Base-by-base conservation (phyloP, 345 rosid species). In the rapeseed (Brassica napus) region DNA sequence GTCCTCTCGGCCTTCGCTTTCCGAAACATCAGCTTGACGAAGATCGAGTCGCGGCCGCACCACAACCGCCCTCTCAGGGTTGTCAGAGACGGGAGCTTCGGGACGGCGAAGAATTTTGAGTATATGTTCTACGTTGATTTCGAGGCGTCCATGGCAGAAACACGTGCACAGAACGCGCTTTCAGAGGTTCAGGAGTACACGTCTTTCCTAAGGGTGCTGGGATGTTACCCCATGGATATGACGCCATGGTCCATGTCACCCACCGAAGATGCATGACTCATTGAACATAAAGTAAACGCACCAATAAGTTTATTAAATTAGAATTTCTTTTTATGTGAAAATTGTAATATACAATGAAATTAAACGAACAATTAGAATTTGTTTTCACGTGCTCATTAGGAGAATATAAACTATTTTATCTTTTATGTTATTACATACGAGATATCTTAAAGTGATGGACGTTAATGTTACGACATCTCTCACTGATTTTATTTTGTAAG, bases 201-300 rank as follows among this genome's bases (percentile, higher is more conserved):
- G 49, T 42, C 49, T 12, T 42, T 42, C 49, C 14, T 42, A 9
- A 42, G 49, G 49, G 49, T 42, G 49, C 49, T 42, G 14, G 49
- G 49, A 42, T 10, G 49, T 3, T 42, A 42, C 49, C 49, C 49
- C 49, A 42, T 42, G 49, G 49, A 42, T 42, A 9, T 42, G 11
- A 42, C 49, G 49, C 49, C 49, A 11, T 42, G 98, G 98, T 85
- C 85, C 65, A 95, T 95, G 2, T 84, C 92, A 35, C 26, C 82
- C 62, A 78, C 77, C n/a, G 82, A 71, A 65, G 82, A 78, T 10
- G 78, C 69, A 67, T 79, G 82, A 78, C 18, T 16, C 66, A 71
- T 39, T 8, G 14, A 61, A 3, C 47, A 24, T 42, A 23, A 61
- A 77, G 12, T 32, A 35, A 63, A 35, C 8, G 42, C 47, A 71